Evolutionary conservation across 495 filamentous ascomycete species (phyloP), one percentile per base, ranked within the genome.

Genomic region (Aspergillus cristatus): DNA sequence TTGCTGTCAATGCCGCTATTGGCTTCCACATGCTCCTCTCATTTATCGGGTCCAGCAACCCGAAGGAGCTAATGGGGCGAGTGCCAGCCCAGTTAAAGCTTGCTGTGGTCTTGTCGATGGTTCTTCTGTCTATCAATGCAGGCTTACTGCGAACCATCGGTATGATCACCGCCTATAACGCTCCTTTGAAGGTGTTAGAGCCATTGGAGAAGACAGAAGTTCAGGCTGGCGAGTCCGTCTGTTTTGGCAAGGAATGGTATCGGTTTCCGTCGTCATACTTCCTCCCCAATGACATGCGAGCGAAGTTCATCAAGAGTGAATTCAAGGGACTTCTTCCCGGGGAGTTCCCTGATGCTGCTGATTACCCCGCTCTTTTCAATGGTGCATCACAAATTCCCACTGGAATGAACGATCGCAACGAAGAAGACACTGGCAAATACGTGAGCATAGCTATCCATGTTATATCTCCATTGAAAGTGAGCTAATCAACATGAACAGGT

Each of bases 241-340:
- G 93, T 59, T 73, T 95, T 32, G 89, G 83, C 29, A 97, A 96
- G 56, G 93, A 99, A 56, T 99, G 93, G 93, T 96, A 99, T 55
- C 84, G 93, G 33, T 99, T 94, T 52, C 93, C 93, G 8, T 88
- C 84, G 11, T 89, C 86, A 3, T 97, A 89, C 62, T 85, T 89
- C 55, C 69, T 99, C 1, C 93, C 93, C 0, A 57, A 78, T 6
- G 70, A 71, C 31, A 81, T 88, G 71, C 74, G 73, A 29, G 84
- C 84, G 41, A 93, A 86, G 43, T 97, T 94, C 47, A 66, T 99
- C 35, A 82, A 81, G 47, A 91, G 84, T 49, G 85, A 86, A 41
- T 99, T 99, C 61, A 69, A 72, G 17, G 93, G 93, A 7, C 60
- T 99, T 28, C 69, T 99, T 16, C 93, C 93, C 1, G 93, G 93